Conservation (phyloP, 352 stramenopile genomes). For the Thalassiosira mediterranea region DNA sequence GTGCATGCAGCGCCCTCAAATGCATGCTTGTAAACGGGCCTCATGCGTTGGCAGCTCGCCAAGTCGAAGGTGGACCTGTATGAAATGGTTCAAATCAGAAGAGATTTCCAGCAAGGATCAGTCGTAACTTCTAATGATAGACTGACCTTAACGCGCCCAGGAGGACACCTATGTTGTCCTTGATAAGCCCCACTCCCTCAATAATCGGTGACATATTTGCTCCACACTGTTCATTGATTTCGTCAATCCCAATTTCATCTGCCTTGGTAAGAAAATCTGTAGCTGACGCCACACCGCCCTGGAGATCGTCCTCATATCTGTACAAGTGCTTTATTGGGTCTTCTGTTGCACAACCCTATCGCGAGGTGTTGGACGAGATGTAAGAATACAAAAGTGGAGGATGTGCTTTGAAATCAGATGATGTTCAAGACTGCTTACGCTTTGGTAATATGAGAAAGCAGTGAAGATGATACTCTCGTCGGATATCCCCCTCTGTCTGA, state of each 20-base stretch:
- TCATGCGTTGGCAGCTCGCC: slow-evolving; percentile 39
- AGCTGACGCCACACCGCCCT: slow-evolving; percentile 31
- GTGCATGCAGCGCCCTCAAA: slow-evolving; percentile 39
- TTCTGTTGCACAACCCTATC: slow-evolving; percentile 27
- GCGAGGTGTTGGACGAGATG: neutral
- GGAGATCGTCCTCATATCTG: slow-evolving; percentile 48
- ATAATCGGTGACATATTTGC: slow-evolving; percentile 29
- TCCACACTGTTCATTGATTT: slow-evolving; percentile 45
- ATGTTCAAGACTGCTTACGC: slow-evolving; percentile 18
- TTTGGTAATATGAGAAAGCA: slow-evolving; percentile 52
- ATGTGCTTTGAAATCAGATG: neutral
- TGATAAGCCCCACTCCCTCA: slow-evolving; percentile 43
- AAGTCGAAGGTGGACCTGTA: slow-evolving; percentile 46
- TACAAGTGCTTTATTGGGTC: slow-evolving; percentile 46
- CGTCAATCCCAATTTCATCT: slow-evolving; percentile 37
- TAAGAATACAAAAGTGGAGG: neutral
- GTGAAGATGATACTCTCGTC: slow-evolving; percentile 33
- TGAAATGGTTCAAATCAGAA: slow-evolving; percentile 8
- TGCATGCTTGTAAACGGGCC: slow-evolving; percentile 29
- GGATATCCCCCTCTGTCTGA: slow-evolving; percentile 22
- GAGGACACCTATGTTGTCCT: slow-evolving; percentile 50
- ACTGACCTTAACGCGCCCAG: slow-evolving; percentile 27
- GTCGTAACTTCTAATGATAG: neutral
- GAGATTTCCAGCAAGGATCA: neutral
- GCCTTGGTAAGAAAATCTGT: slow-evolving; percentile 24